phyloP scores from a whole-genome alignment of 2,329 filamentous ascomycete genomes.

The Penicillium janthinellum region DNA sequence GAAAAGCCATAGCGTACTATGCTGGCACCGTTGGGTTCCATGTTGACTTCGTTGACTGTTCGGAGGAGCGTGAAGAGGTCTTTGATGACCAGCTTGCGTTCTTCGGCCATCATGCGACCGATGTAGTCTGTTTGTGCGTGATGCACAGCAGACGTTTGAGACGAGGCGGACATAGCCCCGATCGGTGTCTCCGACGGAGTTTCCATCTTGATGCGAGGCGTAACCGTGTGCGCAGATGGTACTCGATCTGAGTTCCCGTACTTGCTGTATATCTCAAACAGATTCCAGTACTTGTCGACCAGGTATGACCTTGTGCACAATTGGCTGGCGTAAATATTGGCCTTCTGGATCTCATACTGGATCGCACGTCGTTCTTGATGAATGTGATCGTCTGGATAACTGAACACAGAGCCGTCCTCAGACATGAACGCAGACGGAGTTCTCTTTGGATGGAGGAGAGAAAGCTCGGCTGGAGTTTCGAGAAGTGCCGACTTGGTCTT shows the following conservation, averaged over 20 bases:
- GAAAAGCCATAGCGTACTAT: constrained; percentile 54
- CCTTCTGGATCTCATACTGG: constrained; percentile 88
- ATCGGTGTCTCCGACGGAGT: constrained; percentile 13
- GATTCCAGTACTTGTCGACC: constrained; percentile 80
- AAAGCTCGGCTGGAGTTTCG: constrained; percentile 69
- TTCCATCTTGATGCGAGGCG: constrained; percentile 24
- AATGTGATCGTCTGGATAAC: constrained; percentile 32
- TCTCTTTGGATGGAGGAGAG: constrained; percentile 48
- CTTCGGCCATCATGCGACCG: constrained; percentile 67
- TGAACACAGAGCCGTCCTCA: constrained; percentile 23
- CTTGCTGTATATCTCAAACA: constrained; percentile 64
- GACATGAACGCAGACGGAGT: constrained; percentile 12
- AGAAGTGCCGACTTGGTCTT: constrained; percentile 70
- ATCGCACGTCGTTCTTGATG: constrained; percentile 45
- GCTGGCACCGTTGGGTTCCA: constrained; percentile 71
- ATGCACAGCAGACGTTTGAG: constrained; percentile 29
- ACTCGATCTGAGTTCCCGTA: constrained; percentile 25
- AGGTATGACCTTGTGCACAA: constrained; percentile 80
- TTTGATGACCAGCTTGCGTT: constrained; percentile 79
- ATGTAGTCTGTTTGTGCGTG: constrained; percentile 52
- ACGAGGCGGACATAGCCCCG: background rate
- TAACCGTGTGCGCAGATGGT: constrained; percentile 10
- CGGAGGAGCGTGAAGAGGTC: constrained; percentile 74
- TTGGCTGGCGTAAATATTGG: constrained; percentile 82
- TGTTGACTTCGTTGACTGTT: constrained; percentile 79